Percentiles rank a stretch among this genome's conserved stretches.
Conservation (phyloP, 371 early-diverging fungal genomes). For the Lichtheimia ornata region DNA sequence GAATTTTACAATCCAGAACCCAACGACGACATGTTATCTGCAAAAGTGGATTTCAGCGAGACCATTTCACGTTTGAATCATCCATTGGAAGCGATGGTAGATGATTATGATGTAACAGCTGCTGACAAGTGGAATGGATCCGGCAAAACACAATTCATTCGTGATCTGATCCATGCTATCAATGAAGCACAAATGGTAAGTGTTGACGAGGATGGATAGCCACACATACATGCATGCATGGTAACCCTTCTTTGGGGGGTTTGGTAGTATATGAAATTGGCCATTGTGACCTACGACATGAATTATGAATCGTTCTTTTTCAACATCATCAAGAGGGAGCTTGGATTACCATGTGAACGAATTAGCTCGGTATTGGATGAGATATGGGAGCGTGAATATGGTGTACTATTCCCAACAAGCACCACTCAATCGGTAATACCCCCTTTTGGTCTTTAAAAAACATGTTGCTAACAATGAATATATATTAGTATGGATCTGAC, state of each 20-base stretch:
- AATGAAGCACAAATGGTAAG: not conserved
- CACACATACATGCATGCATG: not conserved
- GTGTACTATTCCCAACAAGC: conserved; percentile 8
- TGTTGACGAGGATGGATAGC: not conserved
- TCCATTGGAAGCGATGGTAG: conserved; percentile 9
- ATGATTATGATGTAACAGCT: conserved; percentile 8
- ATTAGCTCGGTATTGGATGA: conserved; percentile 14
- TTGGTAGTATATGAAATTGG: conserved; percentile 1
- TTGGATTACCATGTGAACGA: conserved; percentile 11
- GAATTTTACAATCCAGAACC: not conserved
- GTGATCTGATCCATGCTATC: not conserved
- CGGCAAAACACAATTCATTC: conserved; percentile 10
- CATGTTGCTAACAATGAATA: not conserved
- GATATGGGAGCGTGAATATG: conserved; percentile 16
- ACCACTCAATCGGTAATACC: not conserved
- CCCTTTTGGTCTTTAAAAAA: not conserved
- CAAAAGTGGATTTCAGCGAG: not conserved
- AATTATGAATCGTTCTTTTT: conserved; percentile 9
- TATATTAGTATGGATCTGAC: not conserved
- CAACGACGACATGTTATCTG: no score
- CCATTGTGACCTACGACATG: conserved; percentile 12
- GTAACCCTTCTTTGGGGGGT: not conserved
- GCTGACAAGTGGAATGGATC: conserved; percentile 14
- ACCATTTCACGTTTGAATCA: not conserved
- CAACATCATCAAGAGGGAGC: conserved; percentile 2